Evolutionary conservation across 2,329 filamentous ascomycete species (phyloP).

Genomic region (Nannizzia gypsea): DNA sequence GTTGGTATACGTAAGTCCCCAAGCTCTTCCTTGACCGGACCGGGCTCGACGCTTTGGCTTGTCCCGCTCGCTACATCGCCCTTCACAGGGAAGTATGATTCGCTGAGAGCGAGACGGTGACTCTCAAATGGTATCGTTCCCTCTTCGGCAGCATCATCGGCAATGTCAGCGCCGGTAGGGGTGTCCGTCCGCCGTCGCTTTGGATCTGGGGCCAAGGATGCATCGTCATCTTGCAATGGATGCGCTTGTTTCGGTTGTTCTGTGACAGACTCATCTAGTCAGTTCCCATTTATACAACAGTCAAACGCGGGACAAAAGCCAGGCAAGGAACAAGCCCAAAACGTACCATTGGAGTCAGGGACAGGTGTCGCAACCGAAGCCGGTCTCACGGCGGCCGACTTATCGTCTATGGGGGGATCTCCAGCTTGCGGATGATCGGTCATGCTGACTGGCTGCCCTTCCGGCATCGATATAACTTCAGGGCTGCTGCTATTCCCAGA

Average conservation of each 20-base stretch:
- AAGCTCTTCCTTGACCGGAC: constrained; percentile 4
- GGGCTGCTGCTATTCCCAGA: constrained; percentile 25
- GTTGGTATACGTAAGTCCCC: constrained; percentile 17
- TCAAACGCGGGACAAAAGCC: not conserved
- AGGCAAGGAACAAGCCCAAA: not conserved
- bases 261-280: not conserved
- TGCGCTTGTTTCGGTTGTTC: constrained; percentile 21
- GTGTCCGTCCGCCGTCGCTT: constrained; percentile 32
- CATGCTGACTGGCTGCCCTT: not conserved
- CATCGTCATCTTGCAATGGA: constrained; percentile 22
- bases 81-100: not conserved
- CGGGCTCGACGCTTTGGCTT: not conserved
- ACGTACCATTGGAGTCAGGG: constrained; percentile 26
- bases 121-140: too few species aligned
- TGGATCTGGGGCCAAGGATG: constrained; percentile 24
- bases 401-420: not conserved
- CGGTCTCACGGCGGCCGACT: constrained; percentile 19
- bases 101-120: not conserved
- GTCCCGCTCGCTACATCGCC: not conserved
- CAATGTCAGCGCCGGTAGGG: constrained; percentile 18
- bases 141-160: not conserved
- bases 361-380: constrained; percentile 19
- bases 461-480: not conserved
- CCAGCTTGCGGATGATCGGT: constrained; percentile 11
- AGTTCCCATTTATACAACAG: not conserved